Evolutionary conservation across 805 yeast species (phyloP), one percentile per base, ranked within the genome.

Genomic region (Wickerhamiella domercqiae): DNA sequence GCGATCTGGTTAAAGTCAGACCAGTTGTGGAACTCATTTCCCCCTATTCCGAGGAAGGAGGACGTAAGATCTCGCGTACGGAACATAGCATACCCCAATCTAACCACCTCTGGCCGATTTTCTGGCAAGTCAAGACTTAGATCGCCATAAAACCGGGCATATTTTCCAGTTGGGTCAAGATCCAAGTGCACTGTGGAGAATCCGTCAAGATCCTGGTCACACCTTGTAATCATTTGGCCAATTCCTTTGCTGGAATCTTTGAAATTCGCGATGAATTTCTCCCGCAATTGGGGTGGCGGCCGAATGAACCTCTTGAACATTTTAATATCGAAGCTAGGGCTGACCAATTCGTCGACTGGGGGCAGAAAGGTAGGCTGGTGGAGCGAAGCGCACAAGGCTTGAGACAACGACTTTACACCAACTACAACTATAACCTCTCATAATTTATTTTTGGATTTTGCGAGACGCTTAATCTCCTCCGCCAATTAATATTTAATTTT

Each of bases 41-140:
- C 55, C 21, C 40, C 51, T 30, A 47, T 43, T 13, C 61, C 61
- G 41, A 67, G 57, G 42, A 64, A 55, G 5, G 57, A 61, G 40
- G 60, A 62, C 40, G 64, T 67, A 48, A 73, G 70, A 50, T 79
- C 81, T 46, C 63, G 68, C 0, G 93, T 81, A 44, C 93, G 67
- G 58, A 78, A 80, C 93, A 82, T 80, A 26, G 93, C 81, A 61
- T 74, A 74, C 1, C 81, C 81, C 15, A 77, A 68, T 42, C 73
- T 63, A 14, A 69, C 65, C 17, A 79, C 69, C 36, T 74, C 75
- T 1, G 82, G 80, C 35, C 73, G 64, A 43, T 70, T 68, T 37
- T 68, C 64, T 11, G 81, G 90, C 25, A 78, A 66, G 45, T 77
- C 80, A 42, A 76, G 66, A 46, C 70, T 73, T 40, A 74, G 53